A percentile compares a stretch with the other conserved stretches of the same genome.
These are phyloP conservation scores for Diutina pseudorugosa DNA, from an alignment of 1,139 yeast species.

Conservation along the genomic window DNA sequence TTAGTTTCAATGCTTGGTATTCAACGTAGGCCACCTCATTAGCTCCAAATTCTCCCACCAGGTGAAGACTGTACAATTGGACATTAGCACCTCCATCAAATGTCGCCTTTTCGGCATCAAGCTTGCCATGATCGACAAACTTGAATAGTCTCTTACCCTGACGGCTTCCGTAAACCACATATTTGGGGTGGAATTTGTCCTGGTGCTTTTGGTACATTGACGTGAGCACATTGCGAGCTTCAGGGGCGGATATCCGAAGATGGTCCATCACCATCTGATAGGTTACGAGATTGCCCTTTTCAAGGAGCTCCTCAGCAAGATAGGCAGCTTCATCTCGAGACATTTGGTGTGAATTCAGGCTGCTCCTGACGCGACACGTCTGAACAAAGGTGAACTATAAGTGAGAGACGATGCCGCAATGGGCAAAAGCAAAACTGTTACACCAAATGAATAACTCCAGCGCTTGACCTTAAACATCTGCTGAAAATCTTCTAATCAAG, in stretches of 20 bases:
- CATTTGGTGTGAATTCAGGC: not conserved
- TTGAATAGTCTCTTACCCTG: not conserved
- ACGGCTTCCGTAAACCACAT: not conserved
- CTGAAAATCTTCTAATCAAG: too few relatives aligned
- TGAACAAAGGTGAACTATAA: not conserved
- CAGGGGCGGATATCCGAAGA: not conserved
- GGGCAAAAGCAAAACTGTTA: not conserved
- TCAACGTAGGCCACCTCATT: not conserved
- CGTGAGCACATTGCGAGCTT: not conserved
- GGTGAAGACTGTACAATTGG: not conserved
- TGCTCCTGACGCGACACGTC: not conserved
- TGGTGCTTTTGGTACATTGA: not conserved
- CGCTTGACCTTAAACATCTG: too few relatives aligned
- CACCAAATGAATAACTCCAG: too few relatives aligned
- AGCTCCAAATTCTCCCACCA: not conserved
- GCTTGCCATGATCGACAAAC: not conserved
- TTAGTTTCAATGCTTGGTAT: not conserved
- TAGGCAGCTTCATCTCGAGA: not conserved
- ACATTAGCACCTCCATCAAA: not conserved
- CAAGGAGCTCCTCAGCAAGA: not conserved
- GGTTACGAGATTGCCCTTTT: not conserved
- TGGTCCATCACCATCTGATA: slow-evolving; percentile 1
- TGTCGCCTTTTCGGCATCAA: not conserved
- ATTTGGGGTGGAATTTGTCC: not conserved
- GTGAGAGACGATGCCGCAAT: not conserved